Conservation (phyloP, 73 alveolate species). For the Strombidium stylifer region DNA sequence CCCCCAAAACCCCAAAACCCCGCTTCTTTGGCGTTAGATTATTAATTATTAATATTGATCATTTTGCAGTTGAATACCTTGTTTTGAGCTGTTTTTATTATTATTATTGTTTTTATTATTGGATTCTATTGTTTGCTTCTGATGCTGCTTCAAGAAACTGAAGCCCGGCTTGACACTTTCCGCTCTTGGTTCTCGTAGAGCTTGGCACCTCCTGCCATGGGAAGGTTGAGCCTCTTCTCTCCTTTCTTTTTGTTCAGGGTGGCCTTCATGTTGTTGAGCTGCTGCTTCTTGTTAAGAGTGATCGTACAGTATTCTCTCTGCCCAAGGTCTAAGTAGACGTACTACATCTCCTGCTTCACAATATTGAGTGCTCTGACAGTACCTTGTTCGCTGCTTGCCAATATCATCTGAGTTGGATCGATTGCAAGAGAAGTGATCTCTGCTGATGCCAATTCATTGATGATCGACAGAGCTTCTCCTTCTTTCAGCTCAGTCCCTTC, state of each 20-base stretch:
- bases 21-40: not conserved
- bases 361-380: slow-evolving; percentile 18
- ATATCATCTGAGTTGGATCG: slow-evolving; percentile 32
- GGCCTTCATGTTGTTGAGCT: not conserved
- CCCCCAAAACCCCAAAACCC: slow-evolving; percentile 3
- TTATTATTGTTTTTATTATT: too few species aligned
- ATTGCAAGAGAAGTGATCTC: slow-evolving; percentile 1
- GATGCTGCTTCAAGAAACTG: not conserved
- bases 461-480: too few species aligned
- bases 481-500: too few species aligned
- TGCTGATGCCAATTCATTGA: too few species aligned
- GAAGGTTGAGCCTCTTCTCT: not conserved
- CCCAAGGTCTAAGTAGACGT: slow-evolving; percentile 40
- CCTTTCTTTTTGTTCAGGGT: not conserved
- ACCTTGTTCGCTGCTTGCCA: slow-evolving; percentile 9
- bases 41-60: not conserved
- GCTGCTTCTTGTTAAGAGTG: slow-evolving; percentile 11
- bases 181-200: too few species aligned
- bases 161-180: too few species aligned
- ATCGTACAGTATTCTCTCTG: slow-evolving; percentile 35
- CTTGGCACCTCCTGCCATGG: too few species aligned
- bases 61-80: too few species aligned
- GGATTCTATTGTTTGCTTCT: not conserved
- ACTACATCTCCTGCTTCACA: slow-evolving; percentile 26
- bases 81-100: too few species aligned